Evolutionary conservation across 2,329 filamentous ascomycete genomes (phyloP).

Genomic region (Colletotrichum destructivum): DNA sequence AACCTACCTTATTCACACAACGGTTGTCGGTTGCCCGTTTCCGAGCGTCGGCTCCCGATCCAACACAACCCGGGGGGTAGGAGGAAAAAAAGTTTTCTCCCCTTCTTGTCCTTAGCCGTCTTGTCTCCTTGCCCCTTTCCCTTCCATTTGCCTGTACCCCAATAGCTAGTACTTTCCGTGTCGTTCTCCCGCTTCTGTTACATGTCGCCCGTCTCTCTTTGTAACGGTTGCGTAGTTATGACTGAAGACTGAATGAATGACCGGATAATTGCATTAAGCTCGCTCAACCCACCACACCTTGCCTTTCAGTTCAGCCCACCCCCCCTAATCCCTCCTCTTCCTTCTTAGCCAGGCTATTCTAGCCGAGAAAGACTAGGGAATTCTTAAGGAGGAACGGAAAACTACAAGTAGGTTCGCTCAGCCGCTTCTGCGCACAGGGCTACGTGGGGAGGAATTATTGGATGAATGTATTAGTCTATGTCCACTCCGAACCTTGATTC

Average conservation of each 20-base stretch:
- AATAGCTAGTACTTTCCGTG: not conserved
- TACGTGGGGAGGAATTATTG: not conserved
- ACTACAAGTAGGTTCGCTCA: slow-evolving; percentile 30
- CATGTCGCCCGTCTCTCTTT: not conserved
- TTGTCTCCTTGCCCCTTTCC: not conserved
- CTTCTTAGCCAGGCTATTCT: not conserved
- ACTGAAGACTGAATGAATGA: slow-evolving; percentile 28
- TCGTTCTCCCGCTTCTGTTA: not conserved
- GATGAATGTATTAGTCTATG: not conserved
- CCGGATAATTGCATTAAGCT: slow-evolving; percentile 32
- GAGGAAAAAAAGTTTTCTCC: slow-evolving; percentile 6
- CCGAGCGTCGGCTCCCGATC: not conserved
- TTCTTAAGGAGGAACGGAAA: not conserved
- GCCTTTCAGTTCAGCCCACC: not conserved
- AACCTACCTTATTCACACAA: slow-evolving; percentile 25
- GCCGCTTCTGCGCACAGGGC: slow-evolving; percentile 16
- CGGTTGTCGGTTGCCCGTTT: not conserved
- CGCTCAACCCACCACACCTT: slow-evolving; percentile 34
- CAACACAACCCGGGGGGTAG: not conserved
- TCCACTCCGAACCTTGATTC: not conserved
- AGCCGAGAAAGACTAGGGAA: not conserved
- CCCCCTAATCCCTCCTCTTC: not conserved
- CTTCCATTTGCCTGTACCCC: not conserved
- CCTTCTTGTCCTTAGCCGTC: not conserved
- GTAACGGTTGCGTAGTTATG: slow-evolving; percentile 5